Percentiles rank a stretch among this genome's conserved stretches.
Conservation (phyloP, 140 eudicot genomes). For the Senecio squalidus region DNA sequence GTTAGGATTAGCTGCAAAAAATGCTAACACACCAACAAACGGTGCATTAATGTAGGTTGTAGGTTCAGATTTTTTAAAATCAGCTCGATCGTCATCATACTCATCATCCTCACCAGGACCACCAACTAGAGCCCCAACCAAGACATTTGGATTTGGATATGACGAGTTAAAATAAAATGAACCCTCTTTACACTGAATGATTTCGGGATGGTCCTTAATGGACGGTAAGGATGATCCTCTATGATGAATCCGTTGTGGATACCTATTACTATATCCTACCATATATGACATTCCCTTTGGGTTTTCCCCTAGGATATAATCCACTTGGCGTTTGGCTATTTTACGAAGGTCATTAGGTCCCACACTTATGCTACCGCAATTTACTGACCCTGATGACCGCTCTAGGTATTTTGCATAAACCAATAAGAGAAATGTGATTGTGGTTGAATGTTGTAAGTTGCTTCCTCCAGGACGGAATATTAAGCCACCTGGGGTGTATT, state of each 20-base stretch:
- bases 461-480: constrained; percentile 83
- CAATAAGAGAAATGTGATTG: constrained; percentile 65
- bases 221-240: constrained; percentile 93
- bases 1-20: constrained; percentile 66
- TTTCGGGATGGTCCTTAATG: constrained; percentile 51
- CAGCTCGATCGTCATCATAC: constrained; percentile 76
- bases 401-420: constrained; percentile 73
- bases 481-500: constrained; percentile 74
- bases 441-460: constrained; percentile 80
- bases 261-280: constrained; percentile 83
- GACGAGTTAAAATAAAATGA: constrained; percentile 60
- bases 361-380: constrained; percentile 54
- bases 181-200: constrained; percentile 73
- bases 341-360: constrained; percentile 50
- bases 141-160: constrained; percentile 60
- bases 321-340: constrained; percentile 75
- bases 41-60: constrained; percentile 94
- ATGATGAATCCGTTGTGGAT: constrained; percentile 85
- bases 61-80: constrained; percentile 80
- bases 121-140: constrained; percentile 86
- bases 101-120: constrained; percentile 88
- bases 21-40: constrained; percentile 85
- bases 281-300: constrained; percentile 89
- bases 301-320: constrained; percentile 91
- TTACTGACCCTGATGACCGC: constrained; percentile 34